Conservation (phyloP, 441 rosid genomes). For the Populus trichocarpa region DNA sequence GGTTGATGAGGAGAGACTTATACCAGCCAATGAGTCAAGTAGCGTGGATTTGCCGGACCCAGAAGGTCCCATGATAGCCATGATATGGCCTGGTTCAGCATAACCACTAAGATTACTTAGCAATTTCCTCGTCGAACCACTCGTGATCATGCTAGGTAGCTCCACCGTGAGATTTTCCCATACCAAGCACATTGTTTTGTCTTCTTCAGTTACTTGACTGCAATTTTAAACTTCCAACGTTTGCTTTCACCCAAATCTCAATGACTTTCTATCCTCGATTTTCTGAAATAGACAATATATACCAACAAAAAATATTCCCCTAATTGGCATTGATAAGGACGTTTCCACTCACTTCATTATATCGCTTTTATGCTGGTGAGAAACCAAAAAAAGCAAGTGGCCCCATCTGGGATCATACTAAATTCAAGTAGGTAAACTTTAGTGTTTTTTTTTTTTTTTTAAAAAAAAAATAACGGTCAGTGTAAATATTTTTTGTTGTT, state of each 20-base stretch:
- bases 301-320: no score
- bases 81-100: slow-evolving; percentile 1
- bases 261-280: neutral
- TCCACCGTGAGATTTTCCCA: slow-evolving; percentile 2
- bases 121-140: neutral
- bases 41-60: neutral
- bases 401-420: neutral
- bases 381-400: neutral
- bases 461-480: no score
- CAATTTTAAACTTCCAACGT: neutral
- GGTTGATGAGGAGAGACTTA: neutral
- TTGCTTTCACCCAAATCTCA: neutral
- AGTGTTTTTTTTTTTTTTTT: no score
- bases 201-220: neutral
- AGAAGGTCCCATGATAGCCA: neutral
- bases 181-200: neutral
- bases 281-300: no score
- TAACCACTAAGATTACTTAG: neutral
- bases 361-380: neutral
- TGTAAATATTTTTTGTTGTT: no score
- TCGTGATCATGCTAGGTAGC: neutral
- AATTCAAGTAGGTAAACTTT: neutral
- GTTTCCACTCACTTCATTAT: no score
- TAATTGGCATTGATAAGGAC: neutral
- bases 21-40: neutral